Base-by-base conservation (phyloP, 306 rosid species). In the Cucumis cinereus region DNA sequence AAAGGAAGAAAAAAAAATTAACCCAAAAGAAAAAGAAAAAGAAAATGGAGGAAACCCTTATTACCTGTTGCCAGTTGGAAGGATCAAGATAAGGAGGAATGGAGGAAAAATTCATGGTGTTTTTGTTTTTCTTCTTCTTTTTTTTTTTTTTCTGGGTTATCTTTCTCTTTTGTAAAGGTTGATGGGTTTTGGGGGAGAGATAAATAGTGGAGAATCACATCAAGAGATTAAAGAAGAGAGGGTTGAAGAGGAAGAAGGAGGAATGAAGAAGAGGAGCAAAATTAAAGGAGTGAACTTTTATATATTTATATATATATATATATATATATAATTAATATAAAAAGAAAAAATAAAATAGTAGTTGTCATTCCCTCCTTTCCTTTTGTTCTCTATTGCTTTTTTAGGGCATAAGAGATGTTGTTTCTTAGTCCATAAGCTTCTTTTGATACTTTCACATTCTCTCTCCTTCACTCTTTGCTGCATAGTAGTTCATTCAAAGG, bases 131-230 rank as follows among this genome's bases (percentile, higher is more conserved):
- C n/a, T n/a, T n/a, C n/a, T n/a, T 30, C 4, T 30, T 30, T 30
- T 30, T 3, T 2, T 30, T 28, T 28, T 69, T 45, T 13, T 75
- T 56, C 38, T 75, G 66, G 78, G 66, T 41, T 61, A 35, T 77
- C 73, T 77, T 77, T 77, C 40, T 77, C 80, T 64, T 77, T 77
- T 64, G 74, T 77, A 77, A 77, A 77, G 63, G 75, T 77, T 77
- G 74, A 63, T 77, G 79, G 64, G 54, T 24, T 60, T 77, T 64
- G 43, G 43, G 43, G 63, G 63, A 64, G 50, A 22, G 59, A 64
- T 52, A 40, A 71, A 59, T 17, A 77, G 79, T 77, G 73, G 79
- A 77, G 79, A 77, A 77, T 77, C 69, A 75, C 69, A 75, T 59
- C 78, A 75, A 33, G 78, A 75, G 78, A 74, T 43, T 28, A 26